These are phyloP conservation scores for Melocanna baccifera DNA, from an alignment of 176 grass and related monocot species.

Conservation along the genomic window DNA sequence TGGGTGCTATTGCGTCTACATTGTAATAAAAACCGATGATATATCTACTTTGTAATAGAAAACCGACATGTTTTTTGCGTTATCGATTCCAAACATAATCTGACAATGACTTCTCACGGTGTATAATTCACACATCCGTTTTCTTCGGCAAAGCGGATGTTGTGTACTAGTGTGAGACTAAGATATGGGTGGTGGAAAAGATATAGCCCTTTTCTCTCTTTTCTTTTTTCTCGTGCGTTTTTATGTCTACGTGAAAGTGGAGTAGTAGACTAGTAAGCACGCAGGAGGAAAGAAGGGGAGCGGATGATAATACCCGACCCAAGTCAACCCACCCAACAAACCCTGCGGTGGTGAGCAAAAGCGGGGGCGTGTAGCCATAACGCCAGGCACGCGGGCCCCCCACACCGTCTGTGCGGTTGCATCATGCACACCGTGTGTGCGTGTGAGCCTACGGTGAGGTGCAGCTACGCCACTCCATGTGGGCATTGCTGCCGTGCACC, in stretches of 20 bases:
- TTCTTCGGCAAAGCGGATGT: background rate
- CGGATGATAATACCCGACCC: background rate
- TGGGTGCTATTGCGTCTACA: no score
- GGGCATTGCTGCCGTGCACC: no score
- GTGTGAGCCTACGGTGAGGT: no score
- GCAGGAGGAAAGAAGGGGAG: background rate
- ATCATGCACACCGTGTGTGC: background rate
- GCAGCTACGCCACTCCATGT: no score
- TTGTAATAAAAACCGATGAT: no score
- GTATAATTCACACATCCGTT: background rate
- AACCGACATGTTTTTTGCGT: background rate
- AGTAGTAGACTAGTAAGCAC: background rate
- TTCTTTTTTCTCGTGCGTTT: background rate
- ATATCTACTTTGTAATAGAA: no score
- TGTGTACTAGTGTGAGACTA: no score
- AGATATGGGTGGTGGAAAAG: background rate
- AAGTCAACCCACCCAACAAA: background rate
- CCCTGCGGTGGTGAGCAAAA: slow-evolving; percentile 37
- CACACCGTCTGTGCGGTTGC: background rate
- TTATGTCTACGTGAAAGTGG: background rate
- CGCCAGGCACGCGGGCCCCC: background rate
- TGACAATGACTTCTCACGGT: background rate
- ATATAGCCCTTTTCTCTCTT: background rate
- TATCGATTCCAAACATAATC: background rate
- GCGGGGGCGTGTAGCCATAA: slow-evolving; percentile 1